These are phyloP conservation scores for Rhypophila decipiens DNA, from an alignment of 495 filamentous ascomycete species.

Conservation along the genomic window DNA sequence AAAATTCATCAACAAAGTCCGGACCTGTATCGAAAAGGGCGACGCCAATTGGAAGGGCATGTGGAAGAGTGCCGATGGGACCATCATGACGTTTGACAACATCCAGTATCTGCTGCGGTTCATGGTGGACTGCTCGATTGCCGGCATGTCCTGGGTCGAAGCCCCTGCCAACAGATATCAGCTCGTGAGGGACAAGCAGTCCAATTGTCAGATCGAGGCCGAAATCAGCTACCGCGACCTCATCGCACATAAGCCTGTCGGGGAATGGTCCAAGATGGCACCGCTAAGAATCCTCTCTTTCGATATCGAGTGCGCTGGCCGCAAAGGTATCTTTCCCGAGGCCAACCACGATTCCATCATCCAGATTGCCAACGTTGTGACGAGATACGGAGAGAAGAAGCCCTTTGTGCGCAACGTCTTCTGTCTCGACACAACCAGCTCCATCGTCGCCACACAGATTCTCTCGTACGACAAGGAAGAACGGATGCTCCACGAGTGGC, in stretches of 20 bases:
- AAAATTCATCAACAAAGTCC: slow-evolving; percentile 66
- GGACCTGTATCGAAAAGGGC: slow-evolving; percentile 64
- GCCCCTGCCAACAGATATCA: slow-evolving; percentile 67
- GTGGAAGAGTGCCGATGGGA: slow-evolving; percentile 67
- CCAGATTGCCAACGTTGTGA: slow-evolving; percentile 97
- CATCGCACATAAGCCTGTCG: slow-evolving; percentile 80
- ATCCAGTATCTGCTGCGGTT: slow-evolving; percentile 93
- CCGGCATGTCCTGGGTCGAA: slow-evolving; percentile 97
- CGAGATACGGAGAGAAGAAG: slow-evolving; percentile 89
- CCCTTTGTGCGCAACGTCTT: slow-evolving; percentile 97
- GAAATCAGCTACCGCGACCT: slow-evolving; percentile 72
- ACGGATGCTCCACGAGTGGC: slow-evolving; percentile 83
- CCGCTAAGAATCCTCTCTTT: slow-evolving; percentile 89
- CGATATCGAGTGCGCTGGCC: slow-evolving; percentile 97
- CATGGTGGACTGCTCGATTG: slow-evolving; percentile 93
- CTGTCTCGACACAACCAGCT: slow-evolving; percentile 79
- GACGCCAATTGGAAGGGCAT: slow-evolving; percentile 81
- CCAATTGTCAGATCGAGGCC: slow-evolving; percentile 95
- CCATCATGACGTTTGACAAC: slow-evolving; percentile 82
- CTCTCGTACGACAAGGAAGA: slow-evolving; percentile 73
- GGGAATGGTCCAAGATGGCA: slow-evolving; percentile 98
- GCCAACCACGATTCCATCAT: slow-evolving; percentile 89
- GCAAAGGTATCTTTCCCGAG: slow-evolving; percentile 96
- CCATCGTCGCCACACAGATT: slow-evolving; percentile 92
- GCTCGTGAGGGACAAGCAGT: slow-evolving; percentile 63